phyloP scores from a whole-genome alignment of 2,329 filamentous ascomycete genomes.

The Alternaria gansuensis region DNA sequence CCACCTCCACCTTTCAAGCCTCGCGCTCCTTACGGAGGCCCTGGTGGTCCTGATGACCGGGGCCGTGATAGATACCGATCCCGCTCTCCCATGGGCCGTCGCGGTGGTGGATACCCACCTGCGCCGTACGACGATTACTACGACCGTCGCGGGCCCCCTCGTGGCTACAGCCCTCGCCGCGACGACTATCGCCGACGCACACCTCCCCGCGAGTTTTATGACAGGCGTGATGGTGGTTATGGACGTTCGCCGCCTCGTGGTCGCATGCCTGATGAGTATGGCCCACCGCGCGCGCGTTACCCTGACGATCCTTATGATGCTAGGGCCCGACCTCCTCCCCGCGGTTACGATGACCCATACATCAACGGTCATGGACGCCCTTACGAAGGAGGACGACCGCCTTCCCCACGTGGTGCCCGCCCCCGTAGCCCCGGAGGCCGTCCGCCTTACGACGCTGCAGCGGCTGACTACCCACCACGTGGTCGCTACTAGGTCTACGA shows the following conservation, averaged over 20 bases:
- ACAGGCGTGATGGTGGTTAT: conserved; percentile 67
- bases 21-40: conserved; percentile 46
- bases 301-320: conserved; percentile 79
- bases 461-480: conserved; percentile 58
- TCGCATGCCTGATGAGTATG: conserved; percentile 77
- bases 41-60: conserved; percentile 68
- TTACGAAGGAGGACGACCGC: conserved; percentile 61
- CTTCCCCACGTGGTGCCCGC: conserved; percentile 51
- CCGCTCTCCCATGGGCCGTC: conserved; percentile 73
- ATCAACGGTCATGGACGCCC: conserved; percentile 66
- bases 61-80: conserved; percentile 78
- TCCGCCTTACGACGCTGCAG: conserved; percentile 60
- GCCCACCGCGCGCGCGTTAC: conserved; percentile 68
- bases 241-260: conserved; percentile 74
- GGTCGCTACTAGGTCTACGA: conserved; percentile 45
- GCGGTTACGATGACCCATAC: conserved; percentile 67
- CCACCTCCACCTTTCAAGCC: conserved; percentile 50
- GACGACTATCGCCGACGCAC: conserved; percentile 87
- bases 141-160: conserved; percentile 81
- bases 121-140: conserved; percentile 73
- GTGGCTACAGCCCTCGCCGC: conserved; percentile 84
- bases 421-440: conserved; percentile 66
- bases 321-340: conserved; percentile 63
- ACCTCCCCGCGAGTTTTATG: conserved; percentile 84
- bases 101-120: conserved; percentile 64